A percentile compares a stretch with the other conserved stretches of the same genome.
Conservation (phyloP, 257 asterid genomes). For the Lavandula angustifolia region DNA sequence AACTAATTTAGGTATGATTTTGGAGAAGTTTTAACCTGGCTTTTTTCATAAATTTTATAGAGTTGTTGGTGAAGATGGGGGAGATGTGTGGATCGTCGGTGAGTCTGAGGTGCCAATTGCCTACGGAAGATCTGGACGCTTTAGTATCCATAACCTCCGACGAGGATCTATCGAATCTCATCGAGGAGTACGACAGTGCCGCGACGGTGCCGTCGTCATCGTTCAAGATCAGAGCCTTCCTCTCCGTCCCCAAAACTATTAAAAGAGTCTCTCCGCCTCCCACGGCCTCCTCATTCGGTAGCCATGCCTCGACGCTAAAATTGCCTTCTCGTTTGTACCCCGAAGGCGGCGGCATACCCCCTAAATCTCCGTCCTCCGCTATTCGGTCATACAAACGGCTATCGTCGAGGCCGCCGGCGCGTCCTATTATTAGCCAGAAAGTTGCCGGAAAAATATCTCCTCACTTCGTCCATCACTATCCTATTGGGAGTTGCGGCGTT, state of each 20-base stretch:
- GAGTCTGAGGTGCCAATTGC: slow-evolving; percentile 68
- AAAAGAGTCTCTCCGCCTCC: slow-evolving; percentile 51
- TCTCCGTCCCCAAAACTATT: slow-evolving; percentile 42
- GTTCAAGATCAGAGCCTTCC: slow-evolving; percentile 67
- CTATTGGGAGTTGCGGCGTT: slow-evolving; percentile 20
- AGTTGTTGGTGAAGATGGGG: slow-evolving; percentile 62
- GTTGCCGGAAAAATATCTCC: slow-evolving; percentile 41
- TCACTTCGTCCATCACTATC: slow-evolving; percentile 35
- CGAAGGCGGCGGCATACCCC: slow-evolving; percentile 28
- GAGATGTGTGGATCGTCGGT: slow-evolving; percentile 65
- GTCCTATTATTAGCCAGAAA: slow-evolving; percentile 40
- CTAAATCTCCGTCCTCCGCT: slow-evolving; percentile 30
- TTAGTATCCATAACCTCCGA: slow-evolving; percentile 71
- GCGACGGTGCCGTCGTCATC: slow-evolving; percentile 36
- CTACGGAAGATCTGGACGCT: slow-evolving; percentile 79
- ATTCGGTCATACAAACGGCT: background rate
- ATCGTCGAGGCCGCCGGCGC: slow-evolving; percentile 35
- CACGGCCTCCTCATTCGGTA: slow-evolving; percentile 40
- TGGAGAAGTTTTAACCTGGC: background rate
- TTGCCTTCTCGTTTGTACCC: slow-evolving; percentile 21
- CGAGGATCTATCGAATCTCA: slow-evolving; percentile 70
- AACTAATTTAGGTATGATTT: background rate
- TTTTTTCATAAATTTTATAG: slow-evolving; percentile 31
- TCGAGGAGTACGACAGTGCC: slow-evolving; percentile 70
- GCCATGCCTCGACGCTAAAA: slow-evolving; percentile 43